These are phyloP conservation scores for Arabidopsis hybrid DNA, from an alignment of 441 rosid genomes.

Conservation along the genomic window DNA sequence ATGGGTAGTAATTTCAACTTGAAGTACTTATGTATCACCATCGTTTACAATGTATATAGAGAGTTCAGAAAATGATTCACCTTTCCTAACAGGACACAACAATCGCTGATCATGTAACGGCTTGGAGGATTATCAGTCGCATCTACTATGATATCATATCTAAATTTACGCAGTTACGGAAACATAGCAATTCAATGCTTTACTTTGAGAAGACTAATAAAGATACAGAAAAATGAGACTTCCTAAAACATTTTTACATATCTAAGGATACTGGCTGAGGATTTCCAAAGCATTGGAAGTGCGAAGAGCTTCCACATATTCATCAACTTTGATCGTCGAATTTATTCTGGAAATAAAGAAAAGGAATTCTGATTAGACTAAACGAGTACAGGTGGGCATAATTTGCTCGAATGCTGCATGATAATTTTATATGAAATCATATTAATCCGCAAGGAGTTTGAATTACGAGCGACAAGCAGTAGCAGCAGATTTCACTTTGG, in stretches of 20 bases:
- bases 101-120: slow-evolving; percentile 97
- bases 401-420: neutral
- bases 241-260: slow-evolving; percentile 13
- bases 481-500: slow-evolving; percentile 96
- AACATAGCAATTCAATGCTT: slow-evolving; percentile 26
- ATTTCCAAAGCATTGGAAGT: slow-evolving; percentile 93
- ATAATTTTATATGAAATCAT: neutral
- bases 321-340: slow-evolving; percentile 72
- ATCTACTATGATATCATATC: slow-evolving; percentile 89
- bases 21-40: neutral
- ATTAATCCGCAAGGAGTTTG: slow-evolving; percentile 9
- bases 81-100: slow-evolving; percentile 92
- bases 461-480: slow-evolving; percentile 85
- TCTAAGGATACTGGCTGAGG: slow-evolving; percentile 82
- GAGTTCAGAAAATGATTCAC: slow-evolving; percentile 47
- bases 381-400: neutral
- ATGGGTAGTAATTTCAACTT: neutral
- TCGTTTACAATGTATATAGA: neutral
- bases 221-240: slow-evolving; percentile 7
- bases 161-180: slow-evolving; percentile 53
- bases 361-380: slow-evolving; percentile 3
- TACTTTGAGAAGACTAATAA: neutral
- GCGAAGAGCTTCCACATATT: slow-evolving; percentile 81
- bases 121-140: slow-evolving; percentile 98
- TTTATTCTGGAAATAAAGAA: slow-evolving; percentile 64